Percentiles rank a stretch among this genome's conserved stretches.
These are phyloP conservation scores for Ganoderma meredithae DNA, from an alignment of 1,284 basidiomycete genomes.

Conservation along the genomic window DNA sequence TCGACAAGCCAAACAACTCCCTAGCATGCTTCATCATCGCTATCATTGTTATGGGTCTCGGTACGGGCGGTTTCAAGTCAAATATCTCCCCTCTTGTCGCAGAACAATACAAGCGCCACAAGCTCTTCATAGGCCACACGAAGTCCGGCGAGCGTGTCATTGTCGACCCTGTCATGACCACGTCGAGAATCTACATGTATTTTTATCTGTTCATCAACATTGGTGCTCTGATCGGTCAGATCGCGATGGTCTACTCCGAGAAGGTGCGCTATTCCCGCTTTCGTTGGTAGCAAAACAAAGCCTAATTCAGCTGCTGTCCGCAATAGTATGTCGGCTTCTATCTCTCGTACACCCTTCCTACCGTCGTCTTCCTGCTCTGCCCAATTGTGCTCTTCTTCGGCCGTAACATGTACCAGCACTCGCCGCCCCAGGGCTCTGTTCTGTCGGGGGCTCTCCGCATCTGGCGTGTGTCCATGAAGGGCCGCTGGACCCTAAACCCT, in stretches of 20 bases:
- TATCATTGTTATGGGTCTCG: slow-evolving; percentile 66
- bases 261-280: slow-evolving; percentile 51
- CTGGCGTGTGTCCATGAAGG: slow-evolving; percentile 57
- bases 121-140: slow-evolving; percentile 60
- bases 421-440: slow-evolving; percentile 84
- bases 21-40: slow-evolving; percentile 72
- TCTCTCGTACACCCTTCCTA: slow-evolving; percentile 75
- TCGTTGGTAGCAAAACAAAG: not conserved
- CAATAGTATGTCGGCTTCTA: slow-evolving; percentile 73
- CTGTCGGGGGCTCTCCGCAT: slow-evolving; percentile 60
- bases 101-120: slow-evolving; percentile 73
- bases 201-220: slow-evolving; percentile 85
- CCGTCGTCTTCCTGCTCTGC: slow-evolving; percentile 69
- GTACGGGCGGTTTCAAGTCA: slow-evolving; percentile 83
- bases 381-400: slow-evolving; percentile 77
- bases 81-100: slow-evolving; percentile 85
- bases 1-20: slow-evolving; percentile 62
- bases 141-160: slow-evolving; percentile 80
- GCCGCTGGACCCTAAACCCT: slow-evolving; percentile 68
- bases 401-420: slow-evolving; percentile 68
- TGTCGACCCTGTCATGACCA: slow-evolving; percentile 80
- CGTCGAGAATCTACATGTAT: slow-evolving; percentile 79
- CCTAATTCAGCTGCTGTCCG: not conserved
- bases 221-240: slow-evolving; percentile 76
- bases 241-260: slow-evolving; percentile 77